Evolutionary conservation across 352 stramenopile genomes (phyloP).

Genomic region (Vaucheria bursata): DNA sequence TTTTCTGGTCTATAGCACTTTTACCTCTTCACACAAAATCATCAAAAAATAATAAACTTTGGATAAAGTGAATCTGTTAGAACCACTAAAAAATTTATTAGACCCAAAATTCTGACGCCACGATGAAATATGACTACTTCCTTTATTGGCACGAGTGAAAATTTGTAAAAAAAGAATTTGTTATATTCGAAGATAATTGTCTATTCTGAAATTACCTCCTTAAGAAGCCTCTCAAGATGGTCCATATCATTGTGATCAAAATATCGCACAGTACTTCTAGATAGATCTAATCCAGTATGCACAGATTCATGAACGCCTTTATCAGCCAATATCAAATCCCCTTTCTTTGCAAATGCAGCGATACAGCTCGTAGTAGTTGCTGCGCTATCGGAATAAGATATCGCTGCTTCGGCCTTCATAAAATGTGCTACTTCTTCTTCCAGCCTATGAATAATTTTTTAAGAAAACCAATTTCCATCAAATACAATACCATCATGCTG

Average conservation of each 20-base stretch:
- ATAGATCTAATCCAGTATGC: slow-evolving; percentile 78
- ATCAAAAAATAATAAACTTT: no score
- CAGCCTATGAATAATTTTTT: slow-evolving; percentile 13
- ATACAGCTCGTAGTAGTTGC: slow-evolving; percentile 83
- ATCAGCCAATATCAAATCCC: slow-evolving; percentile 66
- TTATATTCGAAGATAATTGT: no score
- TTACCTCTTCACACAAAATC: no score
- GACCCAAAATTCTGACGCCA: no score
- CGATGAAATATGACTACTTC: background rate
- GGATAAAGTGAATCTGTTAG: no score
- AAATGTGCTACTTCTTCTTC: slow-evolving; percentile 45
- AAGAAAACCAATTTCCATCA: no score
- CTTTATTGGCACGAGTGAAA: slow-evolving; percentile 52
- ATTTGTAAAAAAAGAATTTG: no score
- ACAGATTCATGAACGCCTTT: slow-evolving; percentile 85
- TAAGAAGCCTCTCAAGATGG: slow-evolving; percentile 83
- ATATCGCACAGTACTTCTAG: slow-evolving; percentile 79
- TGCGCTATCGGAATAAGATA: slow-evolving; percentile 93
- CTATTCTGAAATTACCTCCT: slow-evolving; percentile 46
- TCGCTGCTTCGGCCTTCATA: slow-evolving; percentile 75
- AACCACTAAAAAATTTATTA: background rate
- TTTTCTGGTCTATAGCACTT: no score
- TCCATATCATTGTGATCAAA: slow-evolving; percentile 97
- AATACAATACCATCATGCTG: no score
- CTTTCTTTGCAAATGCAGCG: slow-evolving; percentile 90